Conservation (phyloP, 208 protist species). For the Vickermania ingenoplastis region DNA sequence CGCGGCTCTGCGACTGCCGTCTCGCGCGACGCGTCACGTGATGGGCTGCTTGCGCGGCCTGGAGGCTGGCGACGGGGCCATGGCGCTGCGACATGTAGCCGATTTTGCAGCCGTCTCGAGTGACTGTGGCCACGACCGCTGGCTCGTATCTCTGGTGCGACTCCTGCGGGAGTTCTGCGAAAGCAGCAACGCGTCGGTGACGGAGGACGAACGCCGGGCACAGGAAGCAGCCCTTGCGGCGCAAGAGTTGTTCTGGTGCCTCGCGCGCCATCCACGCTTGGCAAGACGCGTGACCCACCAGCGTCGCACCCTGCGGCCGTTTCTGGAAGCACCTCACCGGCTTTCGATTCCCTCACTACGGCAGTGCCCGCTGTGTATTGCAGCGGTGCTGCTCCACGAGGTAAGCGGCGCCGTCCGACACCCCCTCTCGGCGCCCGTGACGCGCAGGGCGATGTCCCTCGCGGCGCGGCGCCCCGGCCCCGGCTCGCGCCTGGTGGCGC, state of each 20-base stretch:
- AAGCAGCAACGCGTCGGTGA: too few species aligned
- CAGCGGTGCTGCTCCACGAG: not conserved
- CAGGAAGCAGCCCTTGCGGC: too few species aligned
- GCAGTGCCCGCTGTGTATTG: too few species aligned
- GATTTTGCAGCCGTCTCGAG: slow-evolving; percentile 2
- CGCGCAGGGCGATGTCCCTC: not conserved
- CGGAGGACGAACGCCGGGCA: too few species aligned
- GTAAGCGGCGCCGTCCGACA: not conserved
- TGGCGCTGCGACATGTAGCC: not conserved
- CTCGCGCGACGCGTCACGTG: not conserved
- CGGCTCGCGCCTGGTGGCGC: not conserved
- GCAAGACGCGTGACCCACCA: too few species aligned
- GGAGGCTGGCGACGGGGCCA: not conserved
- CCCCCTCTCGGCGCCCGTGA: not conserved
- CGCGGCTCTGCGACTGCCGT: not conserved
- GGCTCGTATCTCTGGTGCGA: not conserved
- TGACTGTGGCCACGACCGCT: not conserved
- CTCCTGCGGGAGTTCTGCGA: not conserved
- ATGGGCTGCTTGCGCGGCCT: slow-evolving; percentile 2
- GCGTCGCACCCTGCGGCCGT: too few species aligned
- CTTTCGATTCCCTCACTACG: too few species aligned
- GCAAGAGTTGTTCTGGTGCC: too few species aligned
- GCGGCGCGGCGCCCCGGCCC: too few species aligned
- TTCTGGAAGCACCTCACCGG: too few species aligned
- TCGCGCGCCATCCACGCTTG: too few species aligned